phyloP scores from a whole-genome alignment of 2,329 filamentous ascomycete species.

The Cercospora sp. region DNA sequence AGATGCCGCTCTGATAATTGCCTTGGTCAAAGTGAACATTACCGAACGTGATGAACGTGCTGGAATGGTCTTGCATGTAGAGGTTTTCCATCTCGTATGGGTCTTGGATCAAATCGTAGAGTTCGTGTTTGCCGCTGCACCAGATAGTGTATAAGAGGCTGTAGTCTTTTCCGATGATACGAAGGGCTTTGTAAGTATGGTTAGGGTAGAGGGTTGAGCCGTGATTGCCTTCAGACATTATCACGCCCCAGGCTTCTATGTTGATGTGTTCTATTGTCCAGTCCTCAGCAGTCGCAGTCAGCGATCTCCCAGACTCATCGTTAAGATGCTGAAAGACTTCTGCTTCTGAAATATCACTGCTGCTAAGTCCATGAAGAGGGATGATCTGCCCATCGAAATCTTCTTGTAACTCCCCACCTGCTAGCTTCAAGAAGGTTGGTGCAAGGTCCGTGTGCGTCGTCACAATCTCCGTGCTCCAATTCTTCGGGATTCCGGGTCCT shows the following conservation, averaged over 20 bases:
- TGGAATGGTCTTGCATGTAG: background rate
- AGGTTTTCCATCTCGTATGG: conserved; percentile 32
- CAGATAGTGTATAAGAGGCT: conserved; percentile 67
- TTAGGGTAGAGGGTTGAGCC: conserved; percentile 33
- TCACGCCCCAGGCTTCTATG: conserved; percentile 46
- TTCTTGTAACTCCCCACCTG: conserved; percentile 32
- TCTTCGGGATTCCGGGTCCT: conserved; percentile 40
- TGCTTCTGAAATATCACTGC: background rate
- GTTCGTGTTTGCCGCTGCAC: conserved; percentile 67
- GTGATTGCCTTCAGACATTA: conserved; percentile 37
- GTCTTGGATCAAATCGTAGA: conserved; percentile 55
- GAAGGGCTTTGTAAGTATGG: conserved; percentile 38
- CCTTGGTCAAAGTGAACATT: background rate
- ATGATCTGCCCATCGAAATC: conserved; percentile 42
- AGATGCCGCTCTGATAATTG: background rate
- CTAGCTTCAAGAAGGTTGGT: conserved; percentile 41
- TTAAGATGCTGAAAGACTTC: background rate
- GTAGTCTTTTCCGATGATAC: conserved; percentile 45
- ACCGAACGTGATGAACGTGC: background rate
- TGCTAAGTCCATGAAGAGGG: conserved; percentile 30
- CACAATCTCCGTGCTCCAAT: conserved; percentile 36
- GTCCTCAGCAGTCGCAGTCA: background rate
- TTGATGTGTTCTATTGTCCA: conserved; percentile 41
- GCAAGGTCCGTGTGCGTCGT: conserved; percentile 45
- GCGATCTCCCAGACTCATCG: background rate